Evolutionary conservation across 2,329 filamentous ascomycete species (phyloP).

Genomic region (Blastomyces gilchristii): DNA sequence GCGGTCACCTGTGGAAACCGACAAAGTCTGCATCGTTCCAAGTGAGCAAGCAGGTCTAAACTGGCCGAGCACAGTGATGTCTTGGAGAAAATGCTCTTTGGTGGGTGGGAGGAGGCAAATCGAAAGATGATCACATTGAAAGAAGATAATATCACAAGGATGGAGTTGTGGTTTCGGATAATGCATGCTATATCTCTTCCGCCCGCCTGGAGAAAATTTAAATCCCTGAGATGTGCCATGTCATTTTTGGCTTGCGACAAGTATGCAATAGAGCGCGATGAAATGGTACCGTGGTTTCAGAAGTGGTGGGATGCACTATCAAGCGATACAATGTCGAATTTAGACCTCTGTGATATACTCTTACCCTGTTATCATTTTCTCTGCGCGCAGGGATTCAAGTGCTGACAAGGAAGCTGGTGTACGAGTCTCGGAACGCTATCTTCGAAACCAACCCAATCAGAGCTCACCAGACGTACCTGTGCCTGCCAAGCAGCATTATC

Average conservation of each 20-base stretch:
- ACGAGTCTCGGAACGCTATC: background rate
- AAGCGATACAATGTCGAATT: background rate
- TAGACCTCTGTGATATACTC: background rate
- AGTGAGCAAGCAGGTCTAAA: background rate
- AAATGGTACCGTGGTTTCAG: background rate
- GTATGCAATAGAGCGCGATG: conserved; percentile 1
- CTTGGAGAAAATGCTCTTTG: background rate
- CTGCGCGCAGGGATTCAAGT: background rate
- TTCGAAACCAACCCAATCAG: background rate
- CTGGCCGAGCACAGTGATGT: background rate
- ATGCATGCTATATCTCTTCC: background rate
- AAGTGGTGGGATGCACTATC: background rate
- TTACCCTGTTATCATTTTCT: conserved; percentile 3
- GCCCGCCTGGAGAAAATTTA: background rate
- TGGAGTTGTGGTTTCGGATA: conserved; percentile 7
- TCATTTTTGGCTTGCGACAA: conserved; percentile 3
- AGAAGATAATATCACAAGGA: conserved; percentile 4
- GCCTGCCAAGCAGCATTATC: background rate
- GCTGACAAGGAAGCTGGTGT: conserved; percentile 1
- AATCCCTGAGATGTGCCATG: background rate
- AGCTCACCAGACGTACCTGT: background rate
- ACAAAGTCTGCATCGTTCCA: background rate
- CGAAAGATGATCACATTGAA: background rate
- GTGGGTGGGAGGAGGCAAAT: background rate
- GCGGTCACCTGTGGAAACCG: background rate